These are phyloP conservation scores for Termitomyces sp. DNA, from an alignment of 1,284 basidiomycete genomes.

Conservation along the genomic window DNA sequence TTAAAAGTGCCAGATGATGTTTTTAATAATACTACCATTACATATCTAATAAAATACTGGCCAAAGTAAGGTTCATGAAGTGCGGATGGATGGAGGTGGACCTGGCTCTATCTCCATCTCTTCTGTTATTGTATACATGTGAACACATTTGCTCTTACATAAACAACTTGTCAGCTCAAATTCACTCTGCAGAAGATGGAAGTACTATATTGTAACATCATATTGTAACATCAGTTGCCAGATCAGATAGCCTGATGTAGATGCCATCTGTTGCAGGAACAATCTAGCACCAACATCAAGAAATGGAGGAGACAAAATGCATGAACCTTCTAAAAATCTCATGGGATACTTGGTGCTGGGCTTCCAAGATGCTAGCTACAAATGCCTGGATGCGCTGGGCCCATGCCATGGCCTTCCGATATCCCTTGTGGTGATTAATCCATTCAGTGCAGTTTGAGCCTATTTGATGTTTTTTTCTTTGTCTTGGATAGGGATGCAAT, in stretches of 20 bases:
- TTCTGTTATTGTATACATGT: constrained; percentile 99
- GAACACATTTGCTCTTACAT: constrained; percentile 90
- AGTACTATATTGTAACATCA: constrained; percentile 86
- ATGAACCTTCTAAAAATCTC: constrained; percentile 89
- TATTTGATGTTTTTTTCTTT: too few species aligned
- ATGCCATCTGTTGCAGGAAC: constrained; percentile 93
- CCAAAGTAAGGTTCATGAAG: constrained; percentile 96
- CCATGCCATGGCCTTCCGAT: too few species aligned
- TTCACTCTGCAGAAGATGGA: constrained; percentile 1
- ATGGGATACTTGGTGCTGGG: constrained; percentile 83
- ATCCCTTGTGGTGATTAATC: too few species aligned
- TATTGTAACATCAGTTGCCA: constrained; percentile 94
- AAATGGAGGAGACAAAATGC: constrained; percentile 1
- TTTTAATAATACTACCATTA: constrained; percentile 86
- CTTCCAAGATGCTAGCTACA: constrained; percentile 93
- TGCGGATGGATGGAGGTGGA: constrained; percentile 94
- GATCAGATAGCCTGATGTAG: constrained; percentile 88
- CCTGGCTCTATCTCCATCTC: constrained; percentile 95
- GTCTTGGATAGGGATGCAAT: too few species aligned
- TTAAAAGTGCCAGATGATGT: constrained; percentile 71
- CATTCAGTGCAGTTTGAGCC: too few species aligned
- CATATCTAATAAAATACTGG: constrained; percentile 96
- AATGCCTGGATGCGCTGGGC: too few species aligned
- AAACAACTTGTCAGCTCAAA: constrained; percentile 2
- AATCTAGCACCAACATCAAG: constrained; percentile 49